Conservation (phyloP, 169 alveolate species). For the Theileria orientalis region DNA sequence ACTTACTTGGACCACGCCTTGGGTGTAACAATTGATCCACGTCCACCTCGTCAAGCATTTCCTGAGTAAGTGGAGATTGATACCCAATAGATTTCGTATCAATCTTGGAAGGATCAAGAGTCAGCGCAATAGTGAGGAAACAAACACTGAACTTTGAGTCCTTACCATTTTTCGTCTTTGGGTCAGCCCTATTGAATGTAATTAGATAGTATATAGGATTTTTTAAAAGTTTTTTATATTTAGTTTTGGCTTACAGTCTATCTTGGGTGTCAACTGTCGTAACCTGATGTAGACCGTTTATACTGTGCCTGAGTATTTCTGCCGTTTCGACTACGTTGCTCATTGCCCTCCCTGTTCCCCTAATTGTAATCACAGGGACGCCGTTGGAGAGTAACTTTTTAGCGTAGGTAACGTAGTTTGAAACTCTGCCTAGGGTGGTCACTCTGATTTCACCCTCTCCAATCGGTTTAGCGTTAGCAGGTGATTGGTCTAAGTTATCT, state of each 20-base stretch:
- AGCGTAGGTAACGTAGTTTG: conserved; percentile 82
- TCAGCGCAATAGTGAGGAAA: conserved; percentile 40
- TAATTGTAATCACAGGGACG: conserved; percentile 72
- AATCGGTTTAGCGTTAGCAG: conserved; percentile 71
- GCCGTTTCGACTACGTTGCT: conserved; percentile 83
- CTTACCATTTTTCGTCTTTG: conserved; percentile 33
- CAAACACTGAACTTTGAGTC: conserved; percentile 52
- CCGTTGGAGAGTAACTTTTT: conserved; percentile 73
- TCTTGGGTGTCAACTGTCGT: conserved; percentile 70
- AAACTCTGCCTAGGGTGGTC: conserved; percentile 78
- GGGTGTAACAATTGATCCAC: conserved; percentile 49
- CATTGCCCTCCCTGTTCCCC: conserved; percentile 89
- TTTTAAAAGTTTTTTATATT: background rate
- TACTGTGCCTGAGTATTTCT: conserved; percentile 81
- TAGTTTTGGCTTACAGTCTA: conserved; percentile 15
- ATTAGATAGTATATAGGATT: background rate
- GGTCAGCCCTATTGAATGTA: conserved; percentile 8
- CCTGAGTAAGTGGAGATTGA: conserved; percentile 55
- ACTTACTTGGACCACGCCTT: conserved; percentile 3
- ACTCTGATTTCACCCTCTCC: conserved; percentile 84
- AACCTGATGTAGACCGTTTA: conserved; percentile 83
- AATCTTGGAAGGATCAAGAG: conserved; percentile 51
- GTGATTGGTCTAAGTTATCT: conserved; percentile 66
- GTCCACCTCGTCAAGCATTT: conserved; percentile 43
- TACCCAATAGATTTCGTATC: conserved; percentile 55